Evolutionary conservation across 1,284 basidiomycete species (phyloP), one percentile per base, ranked within the genome.

Genomic region (Cryptococcus floricola): DNA sequence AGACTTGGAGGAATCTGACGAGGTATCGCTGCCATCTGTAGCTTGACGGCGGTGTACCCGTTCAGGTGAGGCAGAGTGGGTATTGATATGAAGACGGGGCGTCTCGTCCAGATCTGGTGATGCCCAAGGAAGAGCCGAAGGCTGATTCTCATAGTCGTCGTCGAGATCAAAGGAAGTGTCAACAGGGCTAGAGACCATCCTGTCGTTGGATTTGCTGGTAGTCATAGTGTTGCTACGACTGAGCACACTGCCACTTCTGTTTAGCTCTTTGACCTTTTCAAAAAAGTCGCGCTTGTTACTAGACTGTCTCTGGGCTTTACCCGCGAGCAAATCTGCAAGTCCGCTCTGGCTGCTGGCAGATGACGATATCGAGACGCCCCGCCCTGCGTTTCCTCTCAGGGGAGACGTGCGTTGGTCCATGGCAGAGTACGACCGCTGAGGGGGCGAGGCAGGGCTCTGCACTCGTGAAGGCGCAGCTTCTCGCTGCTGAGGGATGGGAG

Each of bases 201-300:
- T 39, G 9, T 23, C 34, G 19, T 42, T 42, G 4, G 56, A 56
- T 9, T 57, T 16, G 23, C 53, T 43, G 4, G 63, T 63, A 10
- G 57, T 55, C 7, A 44, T 44, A n/a, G 61, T 63, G 39, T 62
- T 50, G 53, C 59, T 50, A 34, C 68, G 46, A 19, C 48, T 19
- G 14, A 39, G 14, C 34, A 49, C 14, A 23, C 34, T 37, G n/a
- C 25, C 25, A 16, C 38, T 49, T 18, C 48, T 23, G 53, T 63
- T 48, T 50, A 73, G 64, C 53, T 71, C 69, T 66, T 80, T 79
- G 72, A 81, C 80, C 58, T 78, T 79, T 56, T 83, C 81, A 61
- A 82, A 81, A 69, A 83, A 82, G 18, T 39, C 38, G 0, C 60
- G 54, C 28, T 42, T 48, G 37, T 59, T 60, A 27, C 56, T 58